Base-by-base conservation (phyloP, 1,284 basidiomycete genomes). In the Irpex sp. region DNA sequence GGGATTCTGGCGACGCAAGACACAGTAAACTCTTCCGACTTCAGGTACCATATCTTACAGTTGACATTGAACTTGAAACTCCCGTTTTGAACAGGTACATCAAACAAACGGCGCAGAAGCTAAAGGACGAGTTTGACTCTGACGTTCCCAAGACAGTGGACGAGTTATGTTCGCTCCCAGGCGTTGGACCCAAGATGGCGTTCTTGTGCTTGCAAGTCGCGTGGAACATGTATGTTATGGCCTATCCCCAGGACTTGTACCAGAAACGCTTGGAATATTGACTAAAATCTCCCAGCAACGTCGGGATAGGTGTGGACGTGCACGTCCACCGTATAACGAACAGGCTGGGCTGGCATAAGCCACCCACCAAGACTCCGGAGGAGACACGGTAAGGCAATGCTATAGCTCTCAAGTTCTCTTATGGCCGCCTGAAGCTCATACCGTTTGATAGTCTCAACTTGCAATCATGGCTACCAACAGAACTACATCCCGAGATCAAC, bases 321-420 rank as follows among this genome's bases (percentile, higher is more conserved):
- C 96, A 99, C 72, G 97, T 99, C 0, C 96, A 98, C 70, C 82
- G 97, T 0, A 96, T 98, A 62, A 94, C 95, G 11, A 97, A 98
- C 70, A 83, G 96, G 17, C 77, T 98, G 0, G 89, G 92, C 21
- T 98, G 97, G 97, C 94, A 97, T 75, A 85, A 86, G 61, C 86
- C 84, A 2, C 85, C 86, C 4, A 97, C 95, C 0, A 93, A 89
- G 69, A 91, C 82, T 1, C 92, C 97, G 0, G 96, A 98, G 74
- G 86, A 93, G 71, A 98, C 97, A 0, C 80, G 93, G 90, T 89
- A 63, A 26, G 21, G 21, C 21, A 26, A 26, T 26, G 21, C 21
- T 26, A 26, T 26, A 26, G 21, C 21, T 26, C 21, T 26, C 21
- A 26, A 26, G 21, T 26, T 26, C 3, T 26, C 21, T 26, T 26